Evolutionary conservation across 163 green algal genomes (phyloP).

Genomic region (Scenedesmus sp.): DNA sequence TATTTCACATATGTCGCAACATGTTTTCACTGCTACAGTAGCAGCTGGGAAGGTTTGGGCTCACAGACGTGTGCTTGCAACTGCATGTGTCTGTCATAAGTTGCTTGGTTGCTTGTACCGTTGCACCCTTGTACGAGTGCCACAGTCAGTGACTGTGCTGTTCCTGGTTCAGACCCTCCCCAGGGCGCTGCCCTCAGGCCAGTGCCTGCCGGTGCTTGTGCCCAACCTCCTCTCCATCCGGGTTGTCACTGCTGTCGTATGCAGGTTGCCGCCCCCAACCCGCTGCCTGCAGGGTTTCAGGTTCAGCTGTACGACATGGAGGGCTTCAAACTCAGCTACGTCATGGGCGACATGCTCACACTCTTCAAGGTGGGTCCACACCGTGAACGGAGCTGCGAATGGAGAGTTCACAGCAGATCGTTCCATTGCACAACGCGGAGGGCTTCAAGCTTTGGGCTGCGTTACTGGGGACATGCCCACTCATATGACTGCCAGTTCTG

Average conservation of each 20-base stretch:
- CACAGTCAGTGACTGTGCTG: too few species aligned
- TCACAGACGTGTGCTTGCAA: too few species aligned
- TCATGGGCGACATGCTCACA: conserved; percentile 42
- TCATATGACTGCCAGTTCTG: too few species aligned
- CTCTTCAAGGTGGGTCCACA: conserved; percentile 43
- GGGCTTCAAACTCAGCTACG: conserved; percentile 41
- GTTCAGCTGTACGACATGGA: conserved; percentile 43
- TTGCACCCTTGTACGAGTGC: too few species aligned
- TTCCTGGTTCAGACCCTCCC: too few species aligned
- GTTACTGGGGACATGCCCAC: conserved; percentile 32
- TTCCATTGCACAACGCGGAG: not conserved
- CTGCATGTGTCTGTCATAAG: too few species aligned
- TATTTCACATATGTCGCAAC: too few species aligned
- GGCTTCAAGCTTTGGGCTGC: conserved; percentile 19
- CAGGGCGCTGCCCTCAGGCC: too few species aligned
- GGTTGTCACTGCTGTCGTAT: not conserved
- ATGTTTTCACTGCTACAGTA: too few species aligned
- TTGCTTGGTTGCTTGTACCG: too few species aligned
- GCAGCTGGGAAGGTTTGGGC: too few species aligned
- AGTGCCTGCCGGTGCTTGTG: not conserved
- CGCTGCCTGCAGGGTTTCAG: conserved; percentile 46
- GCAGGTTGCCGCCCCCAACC: conserved; percentile 40
- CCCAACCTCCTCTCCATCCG: too few species aligned
- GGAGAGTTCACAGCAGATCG: not conserved
- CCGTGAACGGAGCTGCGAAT: not conserved